Base-by-base conservation (phyloP, 345 rosid species). In the Eucalyptus virginea region DNA sequence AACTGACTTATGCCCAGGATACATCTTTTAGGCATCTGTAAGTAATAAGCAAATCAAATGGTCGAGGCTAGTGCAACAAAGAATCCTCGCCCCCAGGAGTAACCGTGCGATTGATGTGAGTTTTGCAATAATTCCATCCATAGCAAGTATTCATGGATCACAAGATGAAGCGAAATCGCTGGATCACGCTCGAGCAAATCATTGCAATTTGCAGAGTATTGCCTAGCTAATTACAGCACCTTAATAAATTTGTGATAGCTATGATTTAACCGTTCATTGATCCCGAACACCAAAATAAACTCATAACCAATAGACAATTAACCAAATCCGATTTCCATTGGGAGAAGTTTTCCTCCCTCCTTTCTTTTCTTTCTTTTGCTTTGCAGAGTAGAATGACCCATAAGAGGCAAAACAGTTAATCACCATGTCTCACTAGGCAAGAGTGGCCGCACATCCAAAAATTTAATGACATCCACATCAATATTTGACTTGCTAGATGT, bases 81-180 rank as follows among this genome's bases (percentile, higher is more conserved):
- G 60, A 56, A 47, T 56, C 28, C 60, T 56, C 26, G 6, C 6
- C 26, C 60, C 60, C 12, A 56, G 48, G 48, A 47, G 48, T 10
- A 47, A 1, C 13, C 48, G 1, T 1, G 48, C 0, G 48, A 47
- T 1, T 23, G 28, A 56, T 23, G 28, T 19, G 24, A 56, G 4
- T 23, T 56, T 26, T 56, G 28, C 60, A 49, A 77, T 62, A 50
- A 60, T 87, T 23, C n/a, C 18, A 45, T 60, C 37, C n/a, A 81
- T 11, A 17, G 81, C 88, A 60, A 60, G 67, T 50, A 26, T 26
- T 58, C 15, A 11, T 10, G 67, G n/a, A 58, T 58, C 14, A 24
- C 67, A 58, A 26, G 15, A 58, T 58, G 67, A 58, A 58, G n/a
- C 6, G 21, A 26, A 23, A 58, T 58, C 67, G 3, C 8, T 26